These are phyloP conservation scores for Steccherinum ochraceum DNA, from an alignment of 768 basidiomycete genomes.

Conservation along the genomic window DNA sequence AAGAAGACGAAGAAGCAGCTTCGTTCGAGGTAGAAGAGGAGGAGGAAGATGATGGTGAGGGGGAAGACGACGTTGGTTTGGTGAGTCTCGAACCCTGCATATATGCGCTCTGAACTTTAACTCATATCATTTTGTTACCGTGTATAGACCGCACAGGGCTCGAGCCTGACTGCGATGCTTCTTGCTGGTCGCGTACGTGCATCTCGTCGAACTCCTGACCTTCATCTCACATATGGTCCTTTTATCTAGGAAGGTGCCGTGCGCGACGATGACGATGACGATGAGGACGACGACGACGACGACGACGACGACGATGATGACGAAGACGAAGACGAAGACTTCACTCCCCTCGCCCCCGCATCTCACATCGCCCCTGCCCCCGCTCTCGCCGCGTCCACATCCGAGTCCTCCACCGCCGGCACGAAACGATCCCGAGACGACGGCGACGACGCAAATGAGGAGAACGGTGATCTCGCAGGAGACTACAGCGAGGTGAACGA, in stretches of 20 bases:
- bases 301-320: constrained; percentile 20
- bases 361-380: constrained; percentile 7
- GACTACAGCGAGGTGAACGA: constrained; percentile 24
- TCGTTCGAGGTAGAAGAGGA: constrained; percentile 15
- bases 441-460: constrained; percentile 22
- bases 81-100: constrained; percentile 10
- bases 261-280: constrained; percentile 17
- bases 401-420: constrained; percentile 12
- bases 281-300: constrained; percentile 20
- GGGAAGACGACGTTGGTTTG: constrained; percentile 11
- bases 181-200: constrained; percentile 14
- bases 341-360: constrained; percentile 8
- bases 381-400: neutral
- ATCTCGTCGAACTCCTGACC: neutral
- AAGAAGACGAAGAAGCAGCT: constrained; percentile 18
- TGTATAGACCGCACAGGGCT: constrained; percentile 13
- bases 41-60: constrained; percentile 19
- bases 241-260: constrained; percentile 4
- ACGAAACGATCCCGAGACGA: constrained; percentile 12
- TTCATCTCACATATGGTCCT: neutral
- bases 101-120: neutral
- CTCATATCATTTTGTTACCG: neutral
- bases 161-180: constrained; percentile 21
- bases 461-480: constrained; percentile 12
- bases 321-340: constrained; percentile 6